Percentiles rank a stretch among this genome's conserved stretches.
Conservation (phyloP, 2,329 filamentous ascomycete genomes). For the Microdochium nivale region DNA sequence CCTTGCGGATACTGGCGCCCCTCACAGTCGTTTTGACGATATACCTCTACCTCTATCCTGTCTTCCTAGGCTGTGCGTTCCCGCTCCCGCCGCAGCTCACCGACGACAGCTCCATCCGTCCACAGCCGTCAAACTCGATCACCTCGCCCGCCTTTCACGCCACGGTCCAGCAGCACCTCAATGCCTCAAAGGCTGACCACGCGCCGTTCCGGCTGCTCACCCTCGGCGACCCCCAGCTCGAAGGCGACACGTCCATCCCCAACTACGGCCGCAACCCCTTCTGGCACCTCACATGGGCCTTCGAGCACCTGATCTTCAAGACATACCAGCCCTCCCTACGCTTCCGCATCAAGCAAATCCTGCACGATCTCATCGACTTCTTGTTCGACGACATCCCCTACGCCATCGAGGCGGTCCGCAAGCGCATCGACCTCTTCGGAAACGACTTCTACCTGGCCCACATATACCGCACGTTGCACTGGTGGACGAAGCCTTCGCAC, state of each 20-base stretch:
- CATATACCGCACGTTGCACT: conserved; percentile 74
- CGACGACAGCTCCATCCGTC: conserved; percentile 4
- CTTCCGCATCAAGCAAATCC: conserved; percentile 40
- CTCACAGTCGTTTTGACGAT: conserved; percentile 61
- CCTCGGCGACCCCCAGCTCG: conserved; percentile 86
- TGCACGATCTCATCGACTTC: conserved; percentile 54
- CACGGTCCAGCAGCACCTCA: conserved; percentile 24
- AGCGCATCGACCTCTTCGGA: conserved; percentile 78
- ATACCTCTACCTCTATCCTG: conserved; percentile 83
- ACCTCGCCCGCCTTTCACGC: conserved; percentile 24
- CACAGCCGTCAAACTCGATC: background rate
- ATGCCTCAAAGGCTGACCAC: conserved; percentile 15
- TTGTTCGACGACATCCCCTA: conserved; percentile 60
- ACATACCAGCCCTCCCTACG: conserved; percentile 35
- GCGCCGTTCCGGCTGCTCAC: conserved; percentile 83
- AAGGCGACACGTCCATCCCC: conserved; percentile 81
- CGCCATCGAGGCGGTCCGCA: conserved; percentile 59
- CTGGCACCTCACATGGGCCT: conserved; percentile 40
- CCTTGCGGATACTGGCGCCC: conserved; percentile 49
- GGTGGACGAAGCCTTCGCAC: conserved; percentile 82
- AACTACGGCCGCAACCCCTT: conserved; percentile 43
- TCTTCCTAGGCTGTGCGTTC: conserved; percentile 74
- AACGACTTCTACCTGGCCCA: conserved; percentile 95
- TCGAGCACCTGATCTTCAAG: conserved; percentile 38
- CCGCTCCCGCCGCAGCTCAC: conserved; percentile 37